Base-by-base conservation (phyloP, 805 yeast species). In the Wickerhamiella nectarea region DNA sequence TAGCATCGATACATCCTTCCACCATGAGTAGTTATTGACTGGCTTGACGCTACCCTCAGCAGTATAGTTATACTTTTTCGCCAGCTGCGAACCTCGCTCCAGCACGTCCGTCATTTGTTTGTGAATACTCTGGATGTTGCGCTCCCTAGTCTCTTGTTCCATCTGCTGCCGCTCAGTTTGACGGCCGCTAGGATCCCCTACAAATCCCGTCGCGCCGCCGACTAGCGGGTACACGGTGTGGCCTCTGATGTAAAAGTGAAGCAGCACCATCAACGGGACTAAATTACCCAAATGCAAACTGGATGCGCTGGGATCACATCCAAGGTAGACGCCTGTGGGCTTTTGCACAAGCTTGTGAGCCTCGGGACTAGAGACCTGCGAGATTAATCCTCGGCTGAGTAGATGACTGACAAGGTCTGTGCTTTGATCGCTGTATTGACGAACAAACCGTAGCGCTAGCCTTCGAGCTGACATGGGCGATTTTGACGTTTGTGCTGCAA, bases 161-260 rank as follows among this genome's bases (percentile, higher is more conserved):
- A 87, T 70, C 12, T 62, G 65, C 9, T 63, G 60, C 45, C 98
- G 69, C 56, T 86, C 96, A 0, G 87, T 74, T 0, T 71, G 65
- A 52, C 95, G 69, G 0, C 97, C 98, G 43, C 95, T 83, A 6
- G 98, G 98, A 60, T 91, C 98, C 6, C 98, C 98, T 1, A 91
- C 94, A 10, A 74, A 72, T 7, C 95, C 97, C 0, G 98, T 91
- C 5, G 97, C 98, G 1, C 66, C 67, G 4, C 66, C 67, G 6
- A 91, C 86, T 6, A 89, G 60, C 0, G 89, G 85, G 6, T 78
- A 75, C n/a, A 85, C 75, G 48, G 74, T 72, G 58, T 86, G 95
- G 1, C 98, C 98, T 26, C 91, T 66, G 25, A 86, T 62, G 49
- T 75, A 76, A 60, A 86, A 86, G 60, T 91, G 95, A 36, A 91